Conservation (phyloP, 768 basidiomycete genomes). For the Hemileccinum impolitum region DNA sequence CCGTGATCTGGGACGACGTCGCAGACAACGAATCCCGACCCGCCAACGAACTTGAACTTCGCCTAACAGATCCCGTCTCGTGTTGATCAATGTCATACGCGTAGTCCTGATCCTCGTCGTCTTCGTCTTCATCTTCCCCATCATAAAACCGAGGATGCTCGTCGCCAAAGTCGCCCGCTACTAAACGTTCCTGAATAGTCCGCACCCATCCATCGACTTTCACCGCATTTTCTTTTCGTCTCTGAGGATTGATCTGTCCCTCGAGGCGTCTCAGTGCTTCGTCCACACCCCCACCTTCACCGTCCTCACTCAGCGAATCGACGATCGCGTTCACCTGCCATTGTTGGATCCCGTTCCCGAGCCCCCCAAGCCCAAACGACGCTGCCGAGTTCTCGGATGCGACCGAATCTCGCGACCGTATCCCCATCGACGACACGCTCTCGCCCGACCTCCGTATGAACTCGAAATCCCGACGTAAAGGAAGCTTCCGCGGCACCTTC, state of each 20-base stretch:
- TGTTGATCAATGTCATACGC: slow-evolving; percentile 31
- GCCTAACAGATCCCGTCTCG: slow-evolving; percentile 27
- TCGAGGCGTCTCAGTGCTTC: slow-evolving; percentile 78
- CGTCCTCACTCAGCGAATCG: slow-evolving; percentile 71
- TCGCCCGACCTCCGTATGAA: slow-evolving; percentile 68
- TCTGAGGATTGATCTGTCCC: slow-evolving; percentile 76
- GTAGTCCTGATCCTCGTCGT: slow-evolving; percentile 26
- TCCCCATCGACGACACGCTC: slow-evolving; percentile 78
- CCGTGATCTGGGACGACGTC: slow-evolving; percentile 19
- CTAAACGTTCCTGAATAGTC: slow-evolving; percentile 64
- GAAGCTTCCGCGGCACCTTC: slow-evolving; percentile 55
- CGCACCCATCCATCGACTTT: slow-evolving; percentile 85
- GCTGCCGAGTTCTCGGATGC: slow-evolving; percentile 40
- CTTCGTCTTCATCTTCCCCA: slow-evolving; percentile 41
- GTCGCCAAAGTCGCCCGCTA: slow-evolving; percentile 58
- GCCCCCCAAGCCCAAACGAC: slow-evolving; percentile 38
- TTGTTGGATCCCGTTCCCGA: slow-evolving; percentile 51
- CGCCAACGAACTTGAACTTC: slow-evolving; percentile 5
- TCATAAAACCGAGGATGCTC: slow-evolving; percentile 57
- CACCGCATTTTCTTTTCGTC: slow-evolving; percentile 63
- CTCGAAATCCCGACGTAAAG: slow-evolving; percentile 76
- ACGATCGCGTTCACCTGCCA: slow-evolving; percentile 84
- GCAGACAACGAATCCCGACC: slow-evolving; percentile 11
- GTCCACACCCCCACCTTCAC: slow-evolving; percentile 76
- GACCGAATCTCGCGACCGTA: slow-evolving; percentile 59